These are phyloP conservation scores for Protomyces gravidus DNA, from an alignment of 1,139 yeast species.

Conservation along the genomic window DNA sequence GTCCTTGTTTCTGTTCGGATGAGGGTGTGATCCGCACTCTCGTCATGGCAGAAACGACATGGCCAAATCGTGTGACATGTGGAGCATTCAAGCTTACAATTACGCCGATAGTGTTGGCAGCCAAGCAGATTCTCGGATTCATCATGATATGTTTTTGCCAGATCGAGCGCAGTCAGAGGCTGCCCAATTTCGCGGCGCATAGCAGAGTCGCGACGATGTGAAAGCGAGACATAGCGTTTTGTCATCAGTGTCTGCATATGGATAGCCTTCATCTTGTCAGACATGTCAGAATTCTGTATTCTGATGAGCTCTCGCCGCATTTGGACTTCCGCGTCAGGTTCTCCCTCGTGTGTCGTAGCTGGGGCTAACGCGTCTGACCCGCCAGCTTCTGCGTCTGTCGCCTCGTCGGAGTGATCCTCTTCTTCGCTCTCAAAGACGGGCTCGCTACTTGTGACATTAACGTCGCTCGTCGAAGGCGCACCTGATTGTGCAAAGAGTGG, in stretches of 20 bases:
- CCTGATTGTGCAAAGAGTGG: not conserved
- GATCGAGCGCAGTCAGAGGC: conserved; percentile 21
- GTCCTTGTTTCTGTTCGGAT: conserved; percentile 61
- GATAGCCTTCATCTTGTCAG: conserved; percentile 53
- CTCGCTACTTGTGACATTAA: not conserved
- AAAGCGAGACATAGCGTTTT: conserved; percentile 25
- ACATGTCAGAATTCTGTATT: conserved; percentile 51
- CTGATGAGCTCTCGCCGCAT: conserved; percentile 55
- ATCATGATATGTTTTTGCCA: conserved; percentile 48
- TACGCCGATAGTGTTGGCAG: conserved; percentile 76
- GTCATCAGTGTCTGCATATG: conserved; percentile 48
- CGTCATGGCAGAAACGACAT: conserved; percentile 77
- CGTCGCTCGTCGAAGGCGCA: not conserved
- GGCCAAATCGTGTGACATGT: conserved; percentile 69
- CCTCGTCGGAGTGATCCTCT: not conserved
- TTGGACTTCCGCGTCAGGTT: conserved; percentile 26
- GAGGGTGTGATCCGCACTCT: conserved; percentile 55
- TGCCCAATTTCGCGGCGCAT: conserved; percentile 24
- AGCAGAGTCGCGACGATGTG: conserved; percentile 13
- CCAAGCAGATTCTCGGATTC: conserved; percentile 53
- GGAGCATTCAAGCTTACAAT: conserved; percentile 78
- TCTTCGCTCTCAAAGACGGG: not conserved
- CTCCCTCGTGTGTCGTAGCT: not conserved
- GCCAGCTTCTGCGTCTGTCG: not conserved
- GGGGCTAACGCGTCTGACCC: not conserved